Evolutionary conservation across 1,284 basidiomycete species (phyloP).

Genomic region (Pyrrhoderma noxium): DNA sequence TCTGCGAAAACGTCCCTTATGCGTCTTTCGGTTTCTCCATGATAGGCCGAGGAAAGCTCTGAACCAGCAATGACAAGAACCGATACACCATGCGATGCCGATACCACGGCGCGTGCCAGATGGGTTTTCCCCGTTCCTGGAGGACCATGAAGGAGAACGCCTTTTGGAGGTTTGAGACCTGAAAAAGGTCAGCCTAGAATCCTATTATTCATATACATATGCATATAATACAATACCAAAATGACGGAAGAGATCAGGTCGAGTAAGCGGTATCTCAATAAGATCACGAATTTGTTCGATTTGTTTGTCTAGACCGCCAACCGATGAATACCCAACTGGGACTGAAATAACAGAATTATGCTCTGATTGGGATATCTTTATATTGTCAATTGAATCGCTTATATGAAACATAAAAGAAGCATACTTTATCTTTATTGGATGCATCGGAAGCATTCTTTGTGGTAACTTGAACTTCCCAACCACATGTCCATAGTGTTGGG

Average conservation of each 20-base stretch:
- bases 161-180: conserved; percentile 86
- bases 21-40: conserved; percentile 92
- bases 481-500: conserved; percentile 45
- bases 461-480: conserved; percentile 55
- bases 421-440: background rate
- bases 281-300: conserved; percentile 87
- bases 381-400: background rate
- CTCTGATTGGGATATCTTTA: background rate
- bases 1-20: conserved; percentile 86
- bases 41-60: conserved; percentile 90
- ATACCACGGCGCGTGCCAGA: conserved; percentile 77
- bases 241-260: conserved; percentile 83
- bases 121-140: conserved; percentile 96
- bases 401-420: background rate
- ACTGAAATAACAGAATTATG: conserved; percentile 31
- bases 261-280: conserved; percentile 89
- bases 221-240: conserved; percentile 51
- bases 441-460: conserved; percentile 31
- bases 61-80: conserved; percentile 91
- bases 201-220: conserved; percentile 10
- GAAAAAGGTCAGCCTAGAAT: conserved; percentile 14
- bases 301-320: conserved; percentile 87
- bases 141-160: conserved; percentile 86
- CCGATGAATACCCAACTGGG: conserved; percentile 56
- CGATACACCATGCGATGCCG: conserved; percentile 60